These are phyloP conservation scores for Syzygium aromaticum DNA, from an alignment of 345 rosid genomes.

Conservation along the genomic window DNA sequence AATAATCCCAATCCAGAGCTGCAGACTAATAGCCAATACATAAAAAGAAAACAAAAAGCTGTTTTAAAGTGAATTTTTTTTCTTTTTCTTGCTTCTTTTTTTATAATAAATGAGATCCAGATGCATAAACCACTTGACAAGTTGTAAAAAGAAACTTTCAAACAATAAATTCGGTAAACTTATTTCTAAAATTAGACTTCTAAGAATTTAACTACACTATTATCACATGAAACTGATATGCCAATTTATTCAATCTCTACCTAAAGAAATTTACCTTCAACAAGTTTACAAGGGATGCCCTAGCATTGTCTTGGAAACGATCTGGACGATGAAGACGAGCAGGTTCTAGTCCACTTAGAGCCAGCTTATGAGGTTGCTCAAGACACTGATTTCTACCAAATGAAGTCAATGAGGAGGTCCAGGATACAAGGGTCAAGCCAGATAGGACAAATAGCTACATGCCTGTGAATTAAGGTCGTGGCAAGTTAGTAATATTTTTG, in stretches of 20 bases:
- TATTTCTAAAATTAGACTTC: not conserved
- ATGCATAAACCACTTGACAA: not conserved
- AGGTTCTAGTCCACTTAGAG: conserved; percentile 79
- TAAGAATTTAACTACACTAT: not conserved
- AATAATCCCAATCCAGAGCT: not conserved
- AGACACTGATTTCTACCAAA: conserved; percentile 40
- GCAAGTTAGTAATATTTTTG: conserved; percentile 63
- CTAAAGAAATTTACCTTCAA: conserved; percentile 44
- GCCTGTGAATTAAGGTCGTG: conserved; percentile 62
- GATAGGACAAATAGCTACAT: not conserved
- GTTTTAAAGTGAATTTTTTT: not conserved
- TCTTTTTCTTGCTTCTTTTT: not conserved
- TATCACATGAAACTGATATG: not conserved
- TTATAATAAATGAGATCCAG: not conserved
- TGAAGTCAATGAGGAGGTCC: not conserved
- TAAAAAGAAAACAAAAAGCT: not conserved
- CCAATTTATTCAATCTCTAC: not conserved
- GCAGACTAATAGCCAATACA: not conserved
- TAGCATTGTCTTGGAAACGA: conserved; percentile 70
- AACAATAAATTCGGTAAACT: not conserved
- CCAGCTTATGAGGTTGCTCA: conserved; percentile 66
- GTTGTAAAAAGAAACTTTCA: not conserved
- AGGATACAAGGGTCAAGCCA: not conserved
- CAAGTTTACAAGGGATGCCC: conserved; percentile 46
- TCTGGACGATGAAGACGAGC: conserved; percentile 62